These are phyloP conservation scores for Floccularia luteovirens DNA, from an alignment of 768 basidiomycete genomes.

Conservation along the genomic window DNA sequence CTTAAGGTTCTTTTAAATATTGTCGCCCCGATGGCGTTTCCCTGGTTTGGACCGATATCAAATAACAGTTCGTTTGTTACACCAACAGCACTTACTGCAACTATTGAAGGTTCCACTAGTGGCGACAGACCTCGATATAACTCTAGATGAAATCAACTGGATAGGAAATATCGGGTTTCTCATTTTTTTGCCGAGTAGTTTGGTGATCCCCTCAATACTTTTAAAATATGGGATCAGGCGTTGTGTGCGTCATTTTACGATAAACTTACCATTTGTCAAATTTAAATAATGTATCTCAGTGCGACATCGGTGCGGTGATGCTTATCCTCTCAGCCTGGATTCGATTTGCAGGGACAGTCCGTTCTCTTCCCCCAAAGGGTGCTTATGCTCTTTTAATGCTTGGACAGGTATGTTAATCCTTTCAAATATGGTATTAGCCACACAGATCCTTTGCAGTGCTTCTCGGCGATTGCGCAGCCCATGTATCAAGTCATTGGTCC, in stretches of 20 bases:
- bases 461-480: conserved; percentile 61
- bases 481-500: conserved; percentile 75
- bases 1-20: conserved; percentile 58
- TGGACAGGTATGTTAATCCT: conserved; percentile 56
- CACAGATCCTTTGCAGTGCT: conserved; percentile 41
- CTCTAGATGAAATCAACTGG: conserved; percentile 74
- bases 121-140: conserved; percentile 54
- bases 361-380: conserved; percentile 38
- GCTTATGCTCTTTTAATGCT: conserved; percentile 64
- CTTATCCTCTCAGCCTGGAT: conserved; percentile 68
- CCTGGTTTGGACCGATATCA: conserved; percentile 85
- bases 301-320: conserved; percentile 44
- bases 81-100: neutral
- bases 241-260: conserved; percentile 48
- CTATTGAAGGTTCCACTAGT: conserved; percentile 26
- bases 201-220: conserved; percentile 51
- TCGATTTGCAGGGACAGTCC: conserved; percentile 62
- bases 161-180: conserved; percentile 61
- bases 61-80: conserved; percentile 39
- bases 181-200: conserved; percentile 54
- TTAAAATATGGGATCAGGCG: conserved; percentile 54
- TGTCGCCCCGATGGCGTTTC: conserved; percentile 58
- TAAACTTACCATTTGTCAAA: no score
- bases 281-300: no score
- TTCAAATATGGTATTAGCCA: no score